phyloP scores from a whole-genome alignment of 257 asterid genomes.

The Solanum sejunctum region DNA sequence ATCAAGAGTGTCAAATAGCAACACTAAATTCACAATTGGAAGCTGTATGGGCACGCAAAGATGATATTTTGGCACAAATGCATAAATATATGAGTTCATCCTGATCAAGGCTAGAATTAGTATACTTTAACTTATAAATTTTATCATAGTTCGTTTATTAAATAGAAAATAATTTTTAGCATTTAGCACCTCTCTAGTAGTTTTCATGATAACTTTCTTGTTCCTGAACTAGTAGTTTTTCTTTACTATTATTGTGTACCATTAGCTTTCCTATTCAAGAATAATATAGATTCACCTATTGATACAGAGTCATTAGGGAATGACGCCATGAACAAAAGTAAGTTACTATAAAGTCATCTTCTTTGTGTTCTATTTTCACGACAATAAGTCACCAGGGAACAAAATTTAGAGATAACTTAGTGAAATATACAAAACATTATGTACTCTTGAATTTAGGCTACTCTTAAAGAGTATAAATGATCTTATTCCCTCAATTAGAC shows the following conservation, averaged over 20 bases:
- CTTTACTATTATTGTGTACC: too few species aligned
- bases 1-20: neutral
- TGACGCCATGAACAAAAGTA: neutral
- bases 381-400: too few species aligned
- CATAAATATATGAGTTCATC: too few species aligned
- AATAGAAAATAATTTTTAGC: neutral
- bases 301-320: neutral
- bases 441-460: neutral
- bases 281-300: slow-evolving; percentile 97
- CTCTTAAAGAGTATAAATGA: neutral
- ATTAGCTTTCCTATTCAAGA: slow-evolving; percentile 12
- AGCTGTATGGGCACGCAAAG: too few species aligned
- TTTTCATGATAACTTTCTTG: too few species aligned
- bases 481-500: neutral
- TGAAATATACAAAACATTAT: neutral
- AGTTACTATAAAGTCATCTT: too few species aligned
- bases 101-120: neutral
- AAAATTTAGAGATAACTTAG: too few species aligned
- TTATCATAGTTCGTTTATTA: too few species aligned
- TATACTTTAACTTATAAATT: too few species aligned
- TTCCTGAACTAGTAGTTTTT: too few species aligned
- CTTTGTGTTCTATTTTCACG: too few species aligned
- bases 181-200: neutral
- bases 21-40: neutral
- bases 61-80: too few species aligned